Evolutionary conservation across 306 rosid genomes (phyloP).

Genomic region (Quillaja saponaria): DNA sequence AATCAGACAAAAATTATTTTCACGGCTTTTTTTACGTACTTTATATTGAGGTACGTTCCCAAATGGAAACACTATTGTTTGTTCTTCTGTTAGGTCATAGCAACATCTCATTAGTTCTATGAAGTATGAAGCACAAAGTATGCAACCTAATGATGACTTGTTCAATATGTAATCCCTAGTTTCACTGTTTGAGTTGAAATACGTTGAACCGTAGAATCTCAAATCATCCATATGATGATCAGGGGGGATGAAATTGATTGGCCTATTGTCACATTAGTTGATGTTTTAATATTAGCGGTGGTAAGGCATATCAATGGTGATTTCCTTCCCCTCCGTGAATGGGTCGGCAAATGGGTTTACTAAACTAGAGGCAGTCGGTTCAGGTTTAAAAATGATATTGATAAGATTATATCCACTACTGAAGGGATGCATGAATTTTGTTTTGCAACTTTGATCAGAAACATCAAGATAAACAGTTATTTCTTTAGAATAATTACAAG

Average conservation of each 20-base stretch:
- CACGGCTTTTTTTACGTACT: constrained; percentile 82
- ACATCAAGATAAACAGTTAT: neutral
- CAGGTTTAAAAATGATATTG: neutral
- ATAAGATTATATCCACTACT: neutral
- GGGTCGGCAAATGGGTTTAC: neutral
- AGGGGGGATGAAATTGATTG: neutral
- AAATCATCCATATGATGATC: neutral
- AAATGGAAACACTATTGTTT: neutral
- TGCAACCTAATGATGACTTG: neutral
- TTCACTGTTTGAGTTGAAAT: neutral
- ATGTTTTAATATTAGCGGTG: constrained; percentile 3
- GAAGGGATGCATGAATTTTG: constrained; percentile 4
- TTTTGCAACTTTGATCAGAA: neutral
- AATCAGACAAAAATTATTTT: constrained; percentile 92
- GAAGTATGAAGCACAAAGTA: no score
- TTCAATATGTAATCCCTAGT: neutral
- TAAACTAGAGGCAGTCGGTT: neutral
- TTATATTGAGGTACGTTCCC: constrained; percentile 69
- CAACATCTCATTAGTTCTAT: no score
- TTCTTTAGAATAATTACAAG: constrained; percentile 3
- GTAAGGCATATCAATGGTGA: neutral
- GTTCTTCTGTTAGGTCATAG: neutral
- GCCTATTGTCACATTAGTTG: neutral
- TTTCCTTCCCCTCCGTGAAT: neutral
- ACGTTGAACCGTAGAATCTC: neutral